phyloP scores from a whole-genome alignment of 1,139 yeast species.

The Debaryomycetaceae sp. region DNA sequence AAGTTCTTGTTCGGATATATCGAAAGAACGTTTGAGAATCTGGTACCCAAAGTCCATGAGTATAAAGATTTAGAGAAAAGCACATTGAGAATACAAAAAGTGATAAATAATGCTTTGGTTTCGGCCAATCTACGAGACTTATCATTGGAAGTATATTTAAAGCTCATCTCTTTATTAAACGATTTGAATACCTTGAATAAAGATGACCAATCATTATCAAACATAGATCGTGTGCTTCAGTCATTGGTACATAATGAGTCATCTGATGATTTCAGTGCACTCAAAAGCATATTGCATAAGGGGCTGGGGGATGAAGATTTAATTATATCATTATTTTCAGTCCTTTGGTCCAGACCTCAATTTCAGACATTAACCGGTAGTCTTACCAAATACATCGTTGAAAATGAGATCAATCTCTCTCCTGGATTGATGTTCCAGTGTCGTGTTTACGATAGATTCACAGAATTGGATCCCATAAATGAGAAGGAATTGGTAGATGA shows the following conservation, averaged over 20 bases:
- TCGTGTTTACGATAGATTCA: slow-evolving; percentile 9
- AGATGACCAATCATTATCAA: neutral
- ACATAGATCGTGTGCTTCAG: neutral
- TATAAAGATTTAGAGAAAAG: slow-evolving; percentile 29
- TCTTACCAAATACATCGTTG: slow-evolving; percentile 6
- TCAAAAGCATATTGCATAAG: too few relatives aligned
- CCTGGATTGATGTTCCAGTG: slow-evolving; percentile 20
- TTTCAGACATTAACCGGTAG: neutral
- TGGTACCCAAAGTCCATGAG: slow-evolving; percentile 35
- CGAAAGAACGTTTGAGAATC: slow-evolving; percentile 26
- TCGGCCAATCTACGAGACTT: neutral
- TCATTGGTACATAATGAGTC: neutral
- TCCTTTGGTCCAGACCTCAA: slow-evolving; percentile 12
- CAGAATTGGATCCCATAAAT: neutral
- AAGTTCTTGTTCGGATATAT: slow-evolving; percentile 21
- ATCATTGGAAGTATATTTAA: neutral
- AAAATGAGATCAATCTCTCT: slow-evolving; percentile 23
- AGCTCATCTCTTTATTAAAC: neutral
- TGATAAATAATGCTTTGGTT: slow-evolving; percentile 5
- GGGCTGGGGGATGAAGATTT: slow-evolving; percentile 24
- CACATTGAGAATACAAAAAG: slow-evolving; percentile 27
- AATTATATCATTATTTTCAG: slow-evolving; percentile 16
- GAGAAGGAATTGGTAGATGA: slow-evolving; percentile 10
- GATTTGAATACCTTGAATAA: neutral
- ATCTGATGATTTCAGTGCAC: too few relatives aligned